These are phyloP conservation scores for Funneliformis mosseae DNA, from an alignment of 192 early-diverging fungal genomes.

Conservation along the genomic window DNA sequence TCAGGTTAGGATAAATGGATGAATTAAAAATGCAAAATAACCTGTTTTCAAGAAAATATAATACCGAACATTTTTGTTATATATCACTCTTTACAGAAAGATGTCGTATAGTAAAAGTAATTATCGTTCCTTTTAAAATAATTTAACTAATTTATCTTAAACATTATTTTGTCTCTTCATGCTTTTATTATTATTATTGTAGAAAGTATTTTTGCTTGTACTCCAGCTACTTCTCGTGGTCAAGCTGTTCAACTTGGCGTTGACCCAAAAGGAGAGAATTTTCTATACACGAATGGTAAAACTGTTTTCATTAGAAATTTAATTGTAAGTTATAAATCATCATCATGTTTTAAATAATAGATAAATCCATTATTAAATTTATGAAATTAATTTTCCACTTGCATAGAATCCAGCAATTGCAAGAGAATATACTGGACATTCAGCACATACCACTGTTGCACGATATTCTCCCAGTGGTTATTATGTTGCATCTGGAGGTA, in stretches of 20 bases:
- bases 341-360: neutral
- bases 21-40: no score
- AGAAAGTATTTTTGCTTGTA: constrained; percentile 70
- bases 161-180: no score
- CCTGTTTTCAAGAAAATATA: no score
- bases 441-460: constrained; percentile 77
- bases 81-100: no score
- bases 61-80: no score
- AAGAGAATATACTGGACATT: constrained; percentile 85
- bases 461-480: constrained; percentile 89
- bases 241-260: constrained; percentile 78
- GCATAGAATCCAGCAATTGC: constrained; percentile 73
- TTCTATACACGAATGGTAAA: constrained; percentile 91
- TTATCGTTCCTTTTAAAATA: no score
- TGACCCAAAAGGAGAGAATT: constrained; percentile 79
- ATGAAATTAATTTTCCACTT: neutral
- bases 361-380: neutral
- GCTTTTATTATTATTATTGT: constrained; percentile 3
- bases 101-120: no score
- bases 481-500: constrained; percentile 96
- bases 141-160: no score
- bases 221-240: constrained; percentile 79
- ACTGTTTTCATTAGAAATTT: constrained; percentile 85
- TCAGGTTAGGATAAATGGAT: no score
- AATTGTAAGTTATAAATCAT: constrained; percentile 49